Base-by-base conservation (phyloP, 2,329 filamentous ascomycete genomes). In the Rutstroemia sp. region DNA sequence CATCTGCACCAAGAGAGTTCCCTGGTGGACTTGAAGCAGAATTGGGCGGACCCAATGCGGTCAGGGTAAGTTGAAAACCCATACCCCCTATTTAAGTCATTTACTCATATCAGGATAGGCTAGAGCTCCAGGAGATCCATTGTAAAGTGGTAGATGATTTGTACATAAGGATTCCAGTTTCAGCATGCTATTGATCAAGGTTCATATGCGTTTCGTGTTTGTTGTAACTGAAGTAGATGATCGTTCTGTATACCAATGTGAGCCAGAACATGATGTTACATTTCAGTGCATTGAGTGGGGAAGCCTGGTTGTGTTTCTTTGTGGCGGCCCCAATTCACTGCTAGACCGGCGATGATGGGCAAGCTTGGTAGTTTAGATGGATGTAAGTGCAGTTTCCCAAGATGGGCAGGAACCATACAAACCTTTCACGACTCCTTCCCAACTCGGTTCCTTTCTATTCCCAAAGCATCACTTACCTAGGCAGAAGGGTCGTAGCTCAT, bases 1-100 rank as follows among this genome's bases (percentile, higher is more conserved):
- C 79, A 46, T 80, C 84, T 34, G 84, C 77, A 61, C 87, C 88
- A 9, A 80, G 83, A 58, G 84, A 86, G 64, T 94, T 86, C 67
- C 82, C 85, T 66, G 84, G 78, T 61, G 89, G 89, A 21, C 71
- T 94, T 61, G 81, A 89, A 71, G 79, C 79, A 67, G 89, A 92
- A 69, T 74, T 94, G 58, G 89, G 89, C 59, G 89, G 89, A 9
- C 71, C 81, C 27, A 80, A 81, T 66, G 85, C 85, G 57, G 59
- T 83, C 53, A 77, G 80, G 73, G 88, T 89, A 75, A 73, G 86
- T 78, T 40, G 17, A 27, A 21, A 14, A 7, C 56, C 42, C 30
- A 19, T 21, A 16, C 9, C 12, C 12, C 5, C 5, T 14, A 9
- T 21, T 10, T 21, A 45, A 23, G 12, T 4, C 12, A 21, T 39